Conservation (phyloP, 805 yeast genomes). For the Metschnikowia matae region DNA sequence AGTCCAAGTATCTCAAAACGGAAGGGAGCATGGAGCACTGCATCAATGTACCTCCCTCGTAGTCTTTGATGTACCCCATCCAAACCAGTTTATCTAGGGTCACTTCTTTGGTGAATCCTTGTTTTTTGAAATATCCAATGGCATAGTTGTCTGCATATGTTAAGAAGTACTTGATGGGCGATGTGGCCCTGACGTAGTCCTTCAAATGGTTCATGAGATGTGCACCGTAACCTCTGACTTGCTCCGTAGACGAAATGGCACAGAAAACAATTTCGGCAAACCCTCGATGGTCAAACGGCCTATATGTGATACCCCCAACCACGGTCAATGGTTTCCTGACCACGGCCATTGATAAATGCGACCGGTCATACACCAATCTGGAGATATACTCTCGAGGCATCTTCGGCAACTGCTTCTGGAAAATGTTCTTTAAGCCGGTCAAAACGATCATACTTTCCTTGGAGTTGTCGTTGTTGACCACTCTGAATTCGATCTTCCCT, state of each 20-base stretch:
- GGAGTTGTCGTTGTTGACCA: constrained; percentile 91
- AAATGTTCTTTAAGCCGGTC: constrained; percentile 92
- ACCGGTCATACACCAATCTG: constrained; percentile 87
- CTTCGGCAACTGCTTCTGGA: constrained; percentile 95
- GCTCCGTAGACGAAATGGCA: constrained; percentile 96
- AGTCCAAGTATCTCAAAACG: constrained; percentile 77
- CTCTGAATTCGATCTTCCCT: constrained; percentile 90
- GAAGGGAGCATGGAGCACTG: constrained; percentile 92
- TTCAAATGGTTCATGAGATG: constrained; percentile 97
- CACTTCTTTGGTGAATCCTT: constrained; percentile 95
- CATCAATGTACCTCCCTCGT: constrained; percentile 98
- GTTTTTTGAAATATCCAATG: constrained; percentile 96
- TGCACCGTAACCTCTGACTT: constrained; percentile 98
- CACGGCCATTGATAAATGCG: constrained; percentile 94
- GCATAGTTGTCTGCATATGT: constrained; percentile 99
- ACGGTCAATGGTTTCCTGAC: constrained; percentile 91
- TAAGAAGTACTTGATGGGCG: constrained; percentile 78
- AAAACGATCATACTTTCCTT: constrained; percentile 84
- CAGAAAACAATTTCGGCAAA: constrained; percentile 99
- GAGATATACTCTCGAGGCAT: constrained; percentile 98
- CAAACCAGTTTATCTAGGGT: constrained; percentile 79
- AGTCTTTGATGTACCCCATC: constrained; percentile 99
- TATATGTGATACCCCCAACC: constrained; percentile 95
- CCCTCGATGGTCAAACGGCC: constrained; percentile 85
- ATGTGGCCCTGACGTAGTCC: constrained; percentile 87